Evolutionary conservation across 2,329 filamentous ascomycete genomes (phyloP).

Genomic region (Xylaria sp.): DNA sequence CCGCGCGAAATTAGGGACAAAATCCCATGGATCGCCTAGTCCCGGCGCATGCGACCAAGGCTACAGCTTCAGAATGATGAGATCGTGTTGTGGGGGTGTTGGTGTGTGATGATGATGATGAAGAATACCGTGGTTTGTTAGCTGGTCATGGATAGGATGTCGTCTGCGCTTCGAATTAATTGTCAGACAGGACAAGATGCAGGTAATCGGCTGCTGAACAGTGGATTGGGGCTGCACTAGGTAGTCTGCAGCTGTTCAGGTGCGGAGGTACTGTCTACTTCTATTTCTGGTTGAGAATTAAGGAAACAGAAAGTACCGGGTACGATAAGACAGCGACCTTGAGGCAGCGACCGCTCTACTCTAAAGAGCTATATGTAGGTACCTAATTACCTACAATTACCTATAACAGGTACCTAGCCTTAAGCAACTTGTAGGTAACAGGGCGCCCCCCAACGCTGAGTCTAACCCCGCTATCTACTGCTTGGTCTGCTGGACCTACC

Average conservation of each 20-base stretch:
- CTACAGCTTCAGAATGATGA: conserved; percentile 38
- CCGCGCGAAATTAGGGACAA: conserved; percentile 45
- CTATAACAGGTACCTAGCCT: neutral
- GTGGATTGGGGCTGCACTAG: conserved; percentile 14
- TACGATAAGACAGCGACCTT: neutral
- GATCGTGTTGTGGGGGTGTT: conserved; percentile 33
- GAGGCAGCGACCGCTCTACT: neutral
- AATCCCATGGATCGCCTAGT: conserved; percentile 45
- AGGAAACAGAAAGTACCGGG: neutral
- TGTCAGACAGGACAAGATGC: conserved; percentile 28
- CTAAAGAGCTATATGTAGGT: too few relatives aligned
- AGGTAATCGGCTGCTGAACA: conserved; percentile 20
- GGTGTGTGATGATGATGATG: conserved; percentile 47
- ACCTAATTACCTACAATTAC: neutral
- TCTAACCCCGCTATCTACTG: conserved; percentile 19
- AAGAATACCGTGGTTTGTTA: conserved; percentile 31
- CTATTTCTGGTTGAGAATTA: neutral
- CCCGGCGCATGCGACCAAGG: conserved; percentile 43
- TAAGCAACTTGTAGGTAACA: neutral
- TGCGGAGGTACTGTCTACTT: conserved; percentile 15
- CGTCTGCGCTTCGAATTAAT: conserved; percentile 30
- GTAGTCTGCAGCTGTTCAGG: conserved; percentile 5
- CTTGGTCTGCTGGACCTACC: too few relatives aligned
- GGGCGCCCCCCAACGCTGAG: neutral
- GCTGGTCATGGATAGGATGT: conserved; percentile 36